Evolutionary conservation across 177 flowering plant species (phyloP).

Genomic region (Vitis hybrid): DNA sequence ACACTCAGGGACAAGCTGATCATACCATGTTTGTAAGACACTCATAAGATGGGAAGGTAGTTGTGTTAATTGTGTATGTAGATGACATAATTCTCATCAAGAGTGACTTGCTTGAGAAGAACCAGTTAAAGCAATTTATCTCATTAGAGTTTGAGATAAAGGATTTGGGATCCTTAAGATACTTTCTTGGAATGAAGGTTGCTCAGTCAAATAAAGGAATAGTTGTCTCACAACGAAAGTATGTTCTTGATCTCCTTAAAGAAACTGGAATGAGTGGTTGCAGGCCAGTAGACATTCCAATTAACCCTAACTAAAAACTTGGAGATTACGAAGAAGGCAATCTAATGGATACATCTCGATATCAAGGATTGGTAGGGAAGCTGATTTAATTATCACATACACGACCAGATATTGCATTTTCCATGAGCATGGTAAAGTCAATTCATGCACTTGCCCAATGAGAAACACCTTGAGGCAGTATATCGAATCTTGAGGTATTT

Average conservation of each 20-base stretch:
- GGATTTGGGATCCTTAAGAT: too few species aligned
- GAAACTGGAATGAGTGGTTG: too few species aligned
- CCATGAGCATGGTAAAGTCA: too few species aligned
- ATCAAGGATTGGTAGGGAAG: not conserved
- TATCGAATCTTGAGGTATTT: not conserved
- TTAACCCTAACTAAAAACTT: too few species aligned
- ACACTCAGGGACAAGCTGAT: not conserved
- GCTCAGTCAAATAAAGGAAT: too few species aligned
- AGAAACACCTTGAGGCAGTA: not conserved
- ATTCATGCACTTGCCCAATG: not conserved
- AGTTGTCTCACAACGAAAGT: too few species aligned
- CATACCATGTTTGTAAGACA: conserved; percentile 3
- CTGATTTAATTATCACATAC: not conserved
- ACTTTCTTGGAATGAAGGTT: too few species aligned
- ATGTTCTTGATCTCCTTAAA: too few species aligned
- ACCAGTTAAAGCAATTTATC: not conserved
- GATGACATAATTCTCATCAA: not conserved
- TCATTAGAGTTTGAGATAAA: too few species aligned
- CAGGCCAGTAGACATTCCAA: too few species aligned
- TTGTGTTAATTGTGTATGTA: not conserved
- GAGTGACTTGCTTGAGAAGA: not conserved
- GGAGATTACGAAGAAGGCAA: too few species aligned
- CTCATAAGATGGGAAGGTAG: not conserved
- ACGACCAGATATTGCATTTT: too few species aligned
- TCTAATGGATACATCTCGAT: not conserved